phyloP scores from a whole-genome alignment of 2,329 filamentous ascomycete species.

The Diaporthe longicolla region DNA sequence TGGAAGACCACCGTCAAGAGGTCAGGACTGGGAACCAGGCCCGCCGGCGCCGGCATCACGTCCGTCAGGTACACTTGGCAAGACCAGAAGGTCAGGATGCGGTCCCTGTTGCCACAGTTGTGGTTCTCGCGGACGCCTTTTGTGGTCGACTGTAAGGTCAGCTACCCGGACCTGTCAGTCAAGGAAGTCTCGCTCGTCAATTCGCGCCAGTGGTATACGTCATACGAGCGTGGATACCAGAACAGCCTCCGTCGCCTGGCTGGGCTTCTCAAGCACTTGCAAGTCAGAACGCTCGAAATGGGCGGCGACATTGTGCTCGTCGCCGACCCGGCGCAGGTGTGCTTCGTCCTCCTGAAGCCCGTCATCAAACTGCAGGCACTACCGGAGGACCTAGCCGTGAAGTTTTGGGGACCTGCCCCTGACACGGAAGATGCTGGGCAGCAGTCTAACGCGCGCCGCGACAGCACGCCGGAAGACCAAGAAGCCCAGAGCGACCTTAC shows the following conservation, averaged over 20 bases:
- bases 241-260: slow-evolving; percentile 24
- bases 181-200: slow-evolving; percentile 11
- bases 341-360: slow-evolving; percentile 26
- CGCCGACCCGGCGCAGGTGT: slow-evolving; percentile 25
- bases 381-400: slow-evolving; percentile 12
- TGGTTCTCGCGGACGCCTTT: slow-evolving; percentile 40
- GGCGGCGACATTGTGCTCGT: slow-evolving; percentile 29
- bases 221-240: slow-evolving; percentile 29
- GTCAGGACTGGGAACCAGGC: slow-evolving; percentile 19
- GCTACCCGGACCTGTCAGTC: not conserved
- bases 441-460: not conserved
- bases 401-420: slow-evolving; percentile 32
- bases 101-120: slow-evolving; percentile 10
- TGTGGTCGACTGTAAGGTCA: slow-evolving; percentile 29
- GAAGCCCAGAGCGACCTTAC: slow-evolving; percentile 21
- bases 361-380: slow-evolving; percentile 6
- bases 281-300: slow-evolving; percentile 18
- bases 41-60: slow-evolving; percentile 1
- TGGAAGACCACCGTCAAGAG: slow-evolving; percentile 26
- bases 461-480: slow-evolving; percentile 20
- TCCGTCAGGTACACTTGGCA: slow-evolving; percentile 8
- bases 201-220: not conserved
- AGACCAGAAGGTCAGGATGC: not conserved
- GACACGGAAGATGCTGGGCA: not conserved
- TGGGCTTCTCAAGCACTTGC: slow-evolving; percentile 22